A percentile compares a stretch with the other conserved stretches of the same genome.
phyloP scores from a whole-genome alignment of 2,329 filamentous ascomycete genomes.

The Exophiala spinifera region DNA sequence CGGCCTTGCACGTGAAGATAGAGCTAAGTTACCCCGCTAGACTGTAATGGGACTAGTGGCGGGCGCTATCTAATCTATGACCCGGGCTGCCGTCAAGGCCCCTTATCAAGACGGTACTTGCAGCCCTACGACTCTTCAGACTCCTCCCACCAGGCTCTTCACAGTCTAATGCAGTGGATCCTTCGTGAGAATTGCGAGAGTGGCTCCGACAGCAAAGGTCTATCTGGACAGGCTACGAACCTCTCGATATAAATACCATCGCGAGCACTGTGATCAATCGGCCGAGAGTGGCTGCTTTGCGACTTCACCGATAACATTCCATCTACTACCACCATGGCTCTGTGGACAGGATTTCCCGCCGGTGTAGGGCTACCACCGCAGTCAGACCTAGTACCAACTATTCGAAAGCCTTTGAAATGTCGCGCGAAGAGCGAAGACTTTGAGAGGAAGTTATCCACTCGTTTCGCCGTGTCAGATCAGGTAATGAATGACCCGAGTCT shows the following conservation, averaged over 20 bases:
- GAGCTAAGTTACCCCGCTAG: background rate
- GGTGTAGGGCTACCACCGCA: constrained; percentile 3
- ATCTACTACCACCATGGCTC: constrained; percentile 8
- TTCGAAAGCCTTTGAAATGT: constrained; percentile 20
- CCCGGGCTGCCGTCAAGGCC: background rate
- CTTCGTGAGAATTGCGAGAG: background rate
- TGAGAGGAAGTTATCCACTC: constrained; percentile 22
- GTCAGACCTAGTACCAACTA: background rate
- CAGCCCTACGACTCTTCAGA: background rate
- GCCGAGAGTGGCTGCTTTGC: background rate
- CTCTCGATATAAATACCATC: background rate
- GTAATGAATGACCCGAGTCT: constrained; percentile 10
- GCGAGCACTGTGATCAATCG: background rate
- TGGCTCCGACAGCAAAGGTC: background rate
- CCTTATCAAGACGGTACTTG: background rate
- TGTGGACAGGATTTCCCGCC: constrained; percentile 22
- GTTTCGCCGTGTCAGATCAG: constrained; percentile 19
- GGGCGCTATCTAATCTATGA: background rate
- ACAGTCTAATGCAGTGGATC: background rate
- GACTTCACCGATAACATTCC: background rate
- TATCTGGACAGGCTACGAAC: background rate
- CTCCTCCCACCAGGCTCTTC: background rate
- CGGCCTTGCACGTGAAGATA: background rate
- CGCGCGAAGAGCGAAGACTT: constrained; percentile 24
- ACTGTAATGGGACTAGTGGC: background rate